Evolutionary conservation across 2,329 filamentous ascomycete genomes (phyloP), one percentile per base, ranked within the genome.

Genomic region (Phaeosphaeriaceae sp.): DNA sequence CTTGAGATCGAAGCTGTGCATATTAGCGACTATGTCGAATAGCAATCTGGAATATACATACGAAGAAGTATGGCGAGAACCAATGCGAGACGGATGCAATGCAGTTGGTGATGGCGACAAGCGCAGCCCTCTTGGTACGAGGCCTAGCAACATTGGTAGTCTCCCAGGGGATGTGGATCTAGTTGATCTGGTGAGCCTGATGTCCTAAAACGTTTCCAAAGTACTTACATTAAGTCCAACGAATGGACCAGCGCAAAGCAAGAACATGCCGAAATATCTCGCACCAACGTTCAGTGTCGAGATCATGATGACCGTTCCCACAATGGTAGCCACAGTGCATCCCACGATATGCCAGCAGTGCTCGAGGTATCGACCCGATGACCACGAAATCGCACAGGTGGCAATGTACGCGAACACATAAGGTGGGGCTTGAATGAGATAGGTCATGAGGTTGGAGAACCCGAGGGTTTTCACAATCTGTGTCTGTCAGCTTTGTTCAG

Each of bases 71-170:
- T 0, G 78, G 78, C 0, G 69, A 77, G 50, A 79, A 80, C 78
- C 77, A 80, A 46, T 81, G 79, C 1, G 71, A 76, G 1, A 75
- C 65, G 1, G 72, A 74, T 10, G 70, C 75, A 0, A 79, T 68
- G 31, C 74, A 78, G 48, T 80, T 80, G 5, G 79, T 77, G 36
- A 80, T 79, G 0, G 78, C 79, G 33, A 81, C 77, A 0, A 81
- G 70, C 0, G 78, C 79, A 0, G 79, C 79, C n/a, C 74, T 69
- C 53, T 81, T 81, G 3, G 70, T 77, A 1, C 78, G 70, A 0
- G 79, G 78, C 0, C 73, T 68, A 2, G 79, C 77, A 0, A 81
- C 76, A 0, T 79, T 68, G 0, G 76, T 79, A 0, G 78, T 79
- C 50, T 80, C 78, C 78, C 78, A 81, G 0, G 78, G 76, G 1